Evolutionary conservation across 148 eudicot genomes (phyloP), one percentile per base, ranked within the genome.

Genomic region (Rhododendron henanense): DNA sequence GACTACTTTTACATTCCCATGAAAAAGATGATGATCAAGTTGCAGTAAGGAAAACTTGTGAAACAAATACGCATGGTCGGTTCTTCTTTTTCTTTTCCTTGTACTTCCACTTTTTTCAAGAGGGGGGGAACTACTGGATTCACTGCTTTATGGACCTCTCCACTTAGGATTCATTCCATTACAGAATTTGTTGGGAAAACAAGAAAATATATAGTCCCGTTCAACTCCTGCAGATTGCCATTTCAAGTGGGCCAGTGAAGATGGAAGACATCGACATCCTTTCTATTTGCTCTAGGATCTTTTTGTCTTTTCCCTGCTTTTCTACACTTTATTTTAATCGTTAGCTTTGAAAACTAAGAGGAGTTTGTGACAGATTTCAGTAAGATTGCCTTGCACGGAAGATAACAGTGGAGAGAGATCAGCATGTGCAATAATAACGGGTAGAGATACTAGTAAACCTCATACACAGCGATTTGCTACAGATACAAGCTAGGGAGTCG

Each of bases 1-100:
- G 14, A 1, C 31, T 1, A 41, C 21, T 65, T 87, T 87, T 55
- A 16, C 10, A 51, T 87, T 87, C 85, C 88, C 88, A 9, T 87
- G 75, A 69, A 16, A 69, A 69, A 23, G 71, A n/a, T 8, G 71
- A 63, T 23, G 76, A 71, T 4, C 39, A 33, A 71, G 76, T 31
- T 71, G 41, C 76, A 71, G 16, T 31, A 31, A 1, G 19, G 39
- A 13, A 13, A 71, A 71, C 21, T 33, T 33, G 76, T 31, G 76
- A 71, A 31, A 33, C 39, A 33, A 71, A 71, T 33, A 71, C 21
- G 18, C 7, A 31, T 33, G 37, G 39, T 15, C 41, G 19, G 39
- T 71, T 71, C 76, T 67, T 67, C 73, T 28, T 28, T 28, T 71
- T 14, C 39, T 25, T 35, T 79, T 28, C 48, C 55, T 21, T 79